Base-by-base conservation (phyloP, 805 yeast species). In the Jamesozyma spencerorum region DNA sequence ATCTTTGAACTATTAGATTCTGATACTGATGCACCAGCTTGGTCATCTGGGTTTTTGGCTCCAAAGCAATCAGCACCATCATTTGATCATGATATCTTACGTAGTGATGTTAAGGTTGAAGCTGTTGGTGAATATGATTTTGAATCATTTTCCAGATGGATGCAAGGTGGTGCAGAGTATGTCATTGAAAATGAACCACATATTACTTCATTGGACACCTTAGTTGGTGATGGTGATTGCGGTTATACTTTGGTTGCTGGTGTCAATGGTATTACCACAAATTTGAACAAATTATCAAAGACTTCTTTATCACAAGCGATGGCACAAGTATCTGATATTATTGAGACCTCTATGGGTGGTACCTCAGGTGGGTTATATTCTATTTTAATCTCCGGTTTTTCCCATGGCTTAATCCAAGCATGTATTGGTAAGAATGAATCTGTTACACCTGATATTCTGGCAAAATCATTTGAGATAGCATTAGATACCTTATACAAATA, bases 201-300 rank as follows among this genome's bases (percentile, higher is more conserved):
- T 51, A 81, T 88, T 54, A 88, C 97, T 1, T 72, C 76, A 41
- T 79, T 83, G 49, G 97, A 88, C 54, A 82, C 94, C 2, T 70
- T 78, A 49, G 96, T 90, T 1, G 97, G 97, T 43, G 97, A 88
- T 60, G 97, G 97, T 51, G 97, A 88, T 58, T 88, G 97, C 64
- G 97, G 97, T 31, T 92, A 85, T 53, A 88, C 97, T 1, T 65
- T 88, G 45, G 85, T 79, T 12, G 72, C 76, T 18, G 97, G 97
- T 31, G 92, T 87, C 22, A 71, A 79, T 41, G 87, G 84, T 1
- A 73, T 88, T 33, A 60, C 77, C 34, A 64, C 70, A 10, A 75
- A 77, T 17, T 63, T 85, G 36, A 64, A 68, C 8, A 50, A 60
- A 7, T 51, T 73, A 22, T 64, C 70, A 24, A 58, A 62, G 20